Base-by-base conservation (phyloP, 768 basidiomycete species). In the Suillus cothurnatus region DNA sequence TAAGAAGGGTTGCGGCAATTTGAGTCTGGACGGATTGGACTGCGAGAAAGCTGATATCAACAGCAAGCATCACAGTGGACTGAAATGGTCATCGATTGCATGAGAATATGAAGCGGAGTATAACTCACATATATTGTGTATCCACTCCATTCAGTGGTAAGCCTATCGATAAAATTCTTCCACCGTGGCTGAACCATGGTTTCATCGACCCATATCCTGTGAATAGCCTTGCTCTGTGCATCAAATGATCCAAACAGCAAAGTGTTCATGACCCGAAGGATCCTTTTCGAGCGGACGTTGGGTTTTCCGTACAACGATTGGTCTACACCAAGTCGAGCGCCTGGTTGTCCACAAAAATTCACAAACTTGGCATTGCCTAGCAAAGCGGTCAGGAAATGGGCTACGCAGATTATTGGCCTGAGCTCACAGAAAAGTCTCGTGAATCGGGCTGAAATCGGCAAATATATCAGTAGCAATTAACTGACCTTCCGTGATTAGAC, bases 131-230 rank as follows among this genome's bases (percentile, higher is more conserved):
- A 82, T 47, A 84, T 79, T 39, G 80, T 80, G 49, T 84, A 79
- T 56, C 81, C 80, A 63, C 79, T 72, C 85, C 83, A 84, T 68
- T 86, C 82, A 9, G 74, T 73, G 39, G 75, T 78, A 32, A 85
- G 72, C 26, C 79, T 79, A 9, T 62, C 61, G n/a, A 86, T 78
- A 60, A 81, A 80, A 3, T 74, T 71, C 3, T 71, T 66, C 83
- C 84, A 86, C 6, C 73, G 68, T 7, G 70, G 68, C 19, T 73
- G 65, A 45, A 78, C 76, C 62, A 84, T 74, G 11, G 79, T 74
- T 0, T 71, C 69, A 70, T 86, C 85, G 5, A 82, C 76, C 78
- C 77, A 85, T 43, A 83, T 78, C 21, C 72, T 77, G 49, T 81
- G 77, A 61, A 86, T 61, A 34, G 71, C 71, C 21, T 70, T 70